A percentile compares a stretch with the other conserved stretches of the same genome.
These are phyloP conservation scores for Aspergillus sp. DNA, from an alignment of 2,329 filamentous ascomycete genomes.

Conservation along the genomic window DNA sequence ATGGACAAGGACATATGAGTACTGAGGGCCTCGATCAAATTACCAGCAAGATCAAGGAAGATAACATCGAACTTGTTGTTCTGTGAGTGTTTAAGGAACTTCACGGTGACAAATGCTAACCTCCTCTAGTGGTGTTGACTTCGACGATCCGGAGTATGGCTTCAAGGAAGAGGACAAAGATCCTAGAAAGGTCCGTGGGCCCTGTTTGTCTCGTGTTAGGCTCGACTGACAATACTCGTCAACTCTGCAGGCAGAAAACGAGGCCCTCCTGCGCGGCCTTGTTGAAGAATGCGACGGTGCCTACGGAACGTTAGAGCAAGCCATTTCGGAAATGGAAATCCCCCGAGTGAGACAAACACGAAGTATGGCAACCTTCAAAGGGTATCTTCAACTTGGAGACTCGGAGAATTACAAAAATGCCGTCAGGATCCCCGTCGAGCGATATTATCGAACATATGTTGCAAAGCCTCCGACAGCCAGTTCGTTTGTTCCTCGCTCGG, in stretches of 20 bases:
- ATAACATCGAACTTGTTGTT: conserved; percentile 69
- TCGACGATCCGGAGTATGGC: conserved; percentile 83
- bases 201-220: background rate
- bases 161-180: conserved; percentile 88
- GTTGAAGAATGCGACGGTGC: conserved; percentile 62
- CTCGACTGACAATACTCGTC: background rate
- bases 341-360: conserved; percentile 70
- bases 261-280: conserved; percentile 59
- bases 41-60: conserved; percentile 63
- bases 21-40: conserved; percentile 65
- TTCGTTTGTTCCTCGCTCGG: conserved; percentile 58
- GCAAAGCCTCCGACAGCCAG: conserved; percentile 70
- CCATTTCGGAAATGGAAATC: conserved; percentile 68
- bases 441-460: conserved; percentile 79
- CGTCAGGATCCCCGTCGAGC: conserved; percentile 76
- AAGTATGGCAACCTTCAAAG: conserved; percentile 72
- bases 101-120: conserved; percentile 16
- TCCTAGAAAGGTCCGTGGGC: conserved; percentile 52
- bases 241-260: conserved; percentile 57
- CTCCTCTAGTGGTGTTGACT: conserved; percentile 68
- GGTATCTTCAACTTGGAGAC: conserved; percentile 72
- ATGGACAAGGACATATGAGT: conserved; percentile 68
- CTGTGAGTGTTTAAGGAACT: conserved; percentile 50
- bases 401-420: conserved; percentile 65
- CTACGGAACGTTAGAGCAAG: conserved; percentile 80